A percentile compares a stretch with the other conserved stretches of the same genome.
Conservation (phyloP, 768 basidiomycete genomes). For the Stropharia rugosoannulata region DNA sequence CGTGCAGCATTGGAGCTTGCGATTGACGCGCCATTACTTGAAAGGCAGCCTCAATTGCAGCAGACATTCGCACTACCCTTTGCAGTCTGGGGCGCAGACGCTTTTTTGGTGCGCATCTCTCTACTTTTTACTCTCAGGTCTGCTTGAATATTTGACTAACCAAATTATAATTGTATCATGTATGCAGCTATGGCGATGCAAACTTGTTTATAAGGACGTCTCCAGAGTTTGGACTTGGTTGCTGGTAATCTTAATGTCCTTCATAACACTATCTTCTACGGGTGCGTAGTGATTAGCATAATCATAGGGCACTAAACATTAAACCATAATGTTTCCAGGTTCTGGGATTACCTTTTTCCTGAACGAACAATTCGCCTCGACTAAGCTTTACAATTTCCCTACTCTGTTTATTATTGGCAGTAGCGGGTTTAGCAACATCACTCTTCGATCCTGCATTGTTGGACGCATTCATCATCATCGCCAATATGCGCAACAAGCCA, state of each 20-base stretch:
- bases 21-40: neutral
- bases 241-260: neutral
- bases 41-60: neutral
- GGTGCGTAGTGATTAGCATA: neutral
- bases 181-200: constrained; percentile 1
- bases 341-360: constrained; percentile 2
- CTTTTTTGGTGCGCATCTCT: neutral
- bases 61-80: constrained; percentile 4
- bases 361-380: neutral
- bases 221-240: neutral
- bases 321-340: neutral
- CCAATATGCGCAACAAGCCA: neutral
- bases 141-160: neutral
- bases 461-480: constrained; percentile 7
- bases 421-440: constrained; percentile 4
- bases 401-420: constrained; percentile 3
- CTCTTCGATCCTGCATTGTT: constrained; percentile 6
- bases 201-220: neutral
- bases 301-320: neutral
- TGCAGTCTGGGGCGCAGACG: constrained; percentile 2
- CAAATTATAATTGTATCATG: neutral
- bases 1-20: neutral
- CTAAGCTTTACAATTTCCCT: neutral
- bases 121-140: neutral
- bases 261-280: neutral